These are phyloP conservation scores for Diaporthe aspalathi DNA, from an alignment of 2,329 filamentous ascomycete genomes.

Conservation along the genomic window DNA sequence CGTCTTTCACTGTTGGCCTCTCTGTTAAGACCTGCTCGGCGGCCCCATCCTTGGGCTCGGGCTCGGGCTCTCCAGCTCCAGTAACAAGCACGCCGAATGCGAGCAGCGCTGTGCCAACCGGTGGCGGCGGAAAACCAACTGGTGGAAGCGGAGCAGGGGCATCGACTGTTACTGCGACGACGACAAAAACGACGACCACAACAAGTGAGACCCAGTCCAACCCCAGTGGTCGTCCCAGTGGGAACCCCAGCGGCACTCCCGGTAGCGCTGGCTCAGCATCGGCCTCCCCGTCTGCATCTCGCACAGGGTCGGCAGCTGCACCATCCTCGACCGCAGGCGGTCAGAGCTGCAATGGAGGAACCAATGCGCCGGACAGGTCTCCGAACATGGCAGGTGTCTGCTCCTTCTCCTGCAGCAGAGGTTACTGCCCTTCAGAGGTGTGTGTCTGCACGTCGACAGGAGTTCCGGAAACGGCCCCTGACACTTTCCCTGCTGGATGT, in stretches of 20 bases:
- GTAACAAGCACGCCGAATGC: constrained; percentile 42
- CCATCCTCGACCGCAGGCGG: constrained; percentile 12
- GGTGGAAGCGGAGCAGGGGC: not conserved
- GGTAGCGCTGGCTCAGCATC: not conserved
- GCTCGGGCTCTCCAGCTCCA: constrained; percentile 33
- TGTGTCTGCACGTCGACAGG: constrained; percentile 41
- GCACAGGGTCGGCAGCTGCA: constrained; percentile 26
- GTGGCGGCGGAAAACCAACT: not conserved
- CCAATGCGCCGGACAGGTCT: constrained; percentile 32
- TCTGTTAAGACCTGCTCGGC: constrained; percentile 46
- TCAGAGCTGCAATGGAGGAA: constrained; percentile 40
- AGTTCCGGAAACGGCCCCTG: constrained; percentile 37
- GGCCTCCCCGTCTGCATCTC: not conserved
- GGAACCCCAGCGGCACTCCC: not conserved
- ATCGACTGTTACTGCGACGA: not conserved
- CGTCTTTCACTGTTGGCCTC: constrained; percentile 46
- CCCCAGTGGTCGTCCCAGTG: constrained; percentile 39
- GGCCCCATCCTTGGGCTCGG: constrained; percentile 39
- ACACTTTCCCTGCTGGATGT: constrained; percentile 47
- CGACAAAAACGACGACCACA: not conserved
- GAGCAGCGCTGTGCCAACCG: constrained; percentile 30
- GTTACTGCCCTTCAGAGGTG: constrained; percentile 40
- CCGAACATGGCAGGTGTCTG: constrained; percentile 41
- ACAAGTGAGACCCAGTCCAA: not conserved
- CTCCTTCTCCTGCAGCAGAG: constrained; percentile 40